Percentiles rank a stretch among this genome's conserved stretches.
Evolutionary conservation across 495 filamentous ascomycete genomes (phyloP).

Genomic region (Oleoguttula mirabilis): DNA sequence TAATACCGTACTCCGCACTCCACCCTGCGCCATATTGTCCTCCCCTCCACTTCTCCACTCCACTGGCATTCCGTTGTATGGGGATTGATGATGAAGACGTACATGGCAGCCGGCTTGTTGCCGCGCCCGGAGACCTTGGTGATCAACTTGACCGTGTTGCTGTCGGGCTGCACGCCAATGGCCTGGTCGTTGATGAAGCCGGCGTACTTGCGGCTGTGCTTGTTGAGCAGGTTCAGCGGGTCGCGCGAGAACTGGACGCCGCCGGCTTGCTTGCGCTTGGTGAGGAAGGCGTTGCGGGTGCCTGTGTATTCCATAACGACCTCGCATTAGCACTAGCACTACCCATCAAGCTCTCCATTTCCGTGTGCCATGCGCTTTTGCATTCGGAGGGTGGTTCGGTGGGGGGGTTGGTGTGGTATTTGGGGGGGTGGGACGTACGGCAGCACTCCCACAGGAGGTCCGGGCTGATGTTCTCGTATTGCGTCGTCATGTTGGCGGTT

Average conservation of each 20-base stretch:
- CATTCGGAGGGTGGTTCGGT: too few species aligned
- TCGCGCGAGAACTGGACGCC: conserved; percentile 85
- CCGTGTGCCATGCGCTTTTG: too few species aligned
- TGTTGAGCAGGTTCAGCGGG: conserved; percentile 79
- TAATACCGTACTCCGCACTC: too few species aligned
- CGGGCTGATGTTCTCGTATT: conserved; percentile 51
- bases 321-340: too few species aligned
- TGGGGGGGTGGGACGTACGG: conserved; percentile 46
- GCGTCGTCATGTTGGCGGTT: conserved; percentile 29
- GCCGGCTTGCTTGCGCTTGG: conserved; percentile 68
- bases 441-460: conserved; percentile 86
- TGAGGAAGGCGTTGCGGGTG: conserved; percentile 68
- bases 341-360: too few species aligned
- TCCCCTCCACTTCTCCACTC: too few species aligned
- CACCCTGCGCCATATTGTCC: too few species aligned
- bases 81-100: too few species aligned
- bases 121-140: conserved; percentile 45
- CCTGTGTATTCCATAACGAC: conserved; percentile 46
- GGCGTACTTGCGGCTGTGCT: conserved; percentile 83
- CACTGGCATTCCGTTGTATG: too few species aligned
- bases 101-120: conserved; percentile 51
- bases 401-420: conserved; percentile 2
- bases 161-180: conserved; percentile 27
- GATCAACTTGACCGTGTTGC: conserved; percentile 13
- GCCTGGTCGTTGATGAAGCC: conserved; percentile 92